Percentiles rank a stretch among this genome's conserved stretches.
Evolutionary conservation across 495 filamentous ascomycete genomes (phyloP).

Genomic region (Tuber aestivum): DNA sequence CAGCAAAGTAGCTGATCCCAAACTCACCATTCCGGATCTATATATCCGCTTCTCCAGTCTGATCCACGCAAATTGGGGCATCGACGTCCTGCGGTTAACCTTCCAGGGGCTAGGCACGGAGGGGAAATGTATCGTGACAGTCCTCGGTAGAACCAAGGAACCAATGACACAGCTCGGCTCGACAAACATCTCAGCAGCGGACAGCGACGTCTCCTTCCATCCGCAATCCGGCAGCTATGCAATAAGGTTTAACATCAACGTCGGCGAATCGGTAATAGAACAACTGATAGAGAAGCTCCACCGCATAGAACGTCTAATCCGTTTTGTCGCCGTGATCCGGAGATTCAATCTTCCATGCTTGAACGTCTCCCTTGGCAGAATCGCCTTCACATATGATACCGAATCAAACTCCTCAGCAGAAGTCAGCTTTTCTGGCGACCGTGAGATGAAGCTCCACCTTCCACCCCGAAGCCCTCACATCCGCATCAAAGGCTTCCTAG

Average conservation of each 20-base stretch:
- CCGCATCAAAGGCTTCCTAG: slow-evolving; percentile 61
- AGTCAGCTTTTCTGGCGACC: slow-evolving; percentile 17
- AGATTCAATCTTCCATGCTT: slow-evolving; percentile 51
- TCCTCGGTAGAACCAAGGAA: slow-evolving; percentile 28
- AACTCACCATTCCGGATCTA: slow-evolving; percentile 38
- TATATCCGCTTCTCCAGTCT: slow-evolving; percentile 39
- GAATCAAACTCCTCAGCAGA: slow-evolving; percentile 35
- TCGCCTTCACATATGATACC: slow-evolving; percentile 58
- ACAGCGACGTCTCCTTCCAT: slow-evolving; percentile 58
- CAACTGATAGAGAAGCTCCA: slow-evolving; percentile 53
- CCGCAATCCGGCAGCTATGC: slow-evolving; percentile 54
- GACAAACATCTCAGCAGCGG: slow-evolving; percentile 38
- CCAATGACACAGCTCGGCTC: slow-evolving; percentile 34
- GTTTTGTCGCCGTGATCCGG: slow-evolving; percentile 58
- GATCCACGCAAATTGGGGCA: slow-evolving; percentile 48
- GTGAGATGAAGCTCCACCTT: slow-evolving; percentile 51
- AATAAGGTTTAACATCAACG: slow-evolving; percentile 52
- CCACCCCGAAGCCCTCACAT: slow-evolving; percentile 67
- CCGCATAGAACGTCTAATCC: slow-evolving; percentile 59
- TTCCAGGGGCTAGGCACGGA: slow-evolving; percentile 48
- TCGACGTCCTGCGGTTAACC: slow-evolving; percentile 51
- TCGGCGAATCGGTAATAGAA: slow-evolving; percentile 54
- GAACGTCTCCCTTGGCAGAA: slow-evolving; percentile 54
- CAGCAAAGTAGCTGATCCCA: slow-evolving; percentile 25
- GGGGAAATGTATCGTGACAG: slow-evolving; percentile 27